Conservation (phyloP, 2,329 filamentous ascomycete species). For the Curvularia hawaiiensis region DNA sequence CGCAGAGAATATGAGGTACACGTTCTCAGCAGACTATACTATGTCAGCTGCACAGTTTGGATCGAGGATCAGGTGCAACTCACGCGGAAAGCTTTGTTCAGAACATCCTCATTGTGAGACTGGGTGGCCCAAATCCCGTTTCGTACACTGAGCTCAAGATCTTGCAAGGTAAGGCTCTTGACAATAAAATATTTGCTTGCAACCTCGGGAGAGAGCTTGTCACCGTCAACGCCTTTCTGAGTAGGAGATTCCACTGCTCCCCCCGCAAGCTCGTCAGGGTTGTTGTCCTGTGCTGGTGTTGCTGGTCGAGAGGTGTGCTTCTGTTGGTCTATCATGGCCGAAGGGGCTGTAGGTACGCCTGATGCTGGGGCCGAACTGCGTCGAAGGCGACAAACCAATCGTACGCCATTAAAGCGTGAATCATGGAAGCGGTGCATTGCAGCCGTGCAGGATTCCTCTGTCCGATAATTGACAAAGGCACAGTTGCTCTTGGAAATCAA, state of each 20-base stretch:
- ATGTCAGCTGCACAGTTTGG: conserved; percentile 21
- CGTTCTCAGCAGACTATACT: conserved; percentile 73
- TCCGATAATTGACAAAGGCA: conserved; percentile 93
- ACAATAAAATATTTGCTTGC: conserved; percentile 87
- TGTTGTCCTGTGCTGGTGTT: conserved; percentile 29
- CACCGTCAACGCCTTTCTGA: conserved; percentile 19
- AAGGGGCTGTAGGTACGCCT: conserved; percentile 62
- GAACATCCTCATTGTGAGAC: conserved; percentile 82
- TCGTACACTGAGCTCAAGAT: conserved; percentile 84
- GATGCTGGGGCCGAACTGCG: conserved; percentile 56
- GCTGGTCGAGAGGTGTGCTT: conserved; percentile 32
- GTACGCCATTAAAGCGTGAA: conserved; percentile 83
- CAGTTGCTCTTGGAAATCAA: conserved; percentile 97
- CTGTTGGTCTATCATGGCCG: conserved; percentile 48
- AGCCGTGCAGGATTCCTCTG: conserved; percentile 73
- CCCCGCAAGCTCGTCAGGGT: conserved; percentile 15
- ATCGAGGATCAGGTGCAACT: conserved; percentile 23
- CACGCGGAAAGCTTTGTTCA: conserved; percentile 86
- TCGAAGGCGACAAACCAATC: conserved; percentile 82
- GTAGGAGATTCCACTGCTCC: conserved; percentile 16
- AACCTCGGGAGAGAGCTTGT: conserved; percentile 8
- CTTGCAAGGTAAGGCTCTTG: conserved; percentile 90
- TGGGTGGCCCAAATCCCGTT: conserved; percentile 95
- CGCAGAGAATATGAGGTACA: conserved; percentile 92
- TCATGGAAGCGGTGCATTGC: conserved; percentile 89